Percentiles rank a stretch among this genome's conserved stretches.
phyloP scores from a whole-genome alignment of 192 early-diverging fungal species.

The Backusella westeae region DNA sequence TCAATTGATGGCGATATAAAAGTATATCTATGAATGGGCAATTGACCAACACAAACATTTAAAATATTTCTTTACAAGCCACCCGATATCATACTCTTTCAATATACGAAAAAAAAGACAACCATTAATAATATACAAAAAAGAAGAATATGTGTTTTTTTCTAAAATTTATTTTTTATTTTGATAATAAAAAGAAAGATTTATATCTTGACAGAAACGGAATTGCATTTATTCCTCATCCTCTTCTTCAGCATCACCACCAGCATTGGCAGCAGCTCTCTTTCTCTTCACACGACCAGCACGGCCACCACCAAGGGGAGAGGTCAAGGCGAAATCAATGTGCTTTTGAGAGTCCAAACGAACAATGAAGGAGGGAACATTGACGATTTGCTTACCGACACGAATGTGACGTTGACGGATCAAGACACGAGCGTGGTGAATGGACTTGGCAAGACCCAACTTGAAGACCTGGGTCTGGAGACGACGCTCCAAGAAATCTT shows the following conservation, averaged over 20 bases:
- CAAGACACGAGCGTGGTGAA: conserved; percentile 98
- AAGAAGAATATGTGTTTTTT: too few species aligned
- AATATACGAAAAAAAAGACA: too few species aligned
- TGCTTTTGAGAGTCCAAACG: conserved; percentile 73
- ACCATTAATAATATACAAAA: too few species aligned
- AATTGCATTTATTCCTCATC: conserved; percentile 59
- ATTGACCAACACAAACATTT: too few species aligned
- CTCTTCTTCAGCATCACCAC: conserved; percentile 57
- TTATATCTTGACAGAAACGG: too few species aligned
- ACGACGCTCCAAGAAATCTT: conserved; percentile 98
- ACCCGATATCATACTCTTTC: too few species aligned
- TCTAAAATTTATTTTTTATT: too few species aligned
- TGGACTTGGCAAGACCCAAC: conserved; percentile 95
- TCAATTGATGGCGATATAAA: too few species aligned
- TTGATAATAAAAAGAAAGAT: too few species aligned
- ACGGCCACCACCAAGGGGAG: conserved; percentile 97
- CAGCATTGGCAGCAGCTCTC: conserved; percentile 73
- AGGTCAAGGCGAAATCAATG: conserved; percentile 64
- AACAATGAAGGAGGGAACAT: conserved; percentile 95
- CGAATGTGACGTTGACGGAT: conserved; percentile 99
- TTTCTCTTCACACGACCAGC: conserved; percentile 97
- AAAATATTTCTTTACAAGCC: too few species aligned
- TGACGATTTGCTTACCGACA: conserved; percentile 97
- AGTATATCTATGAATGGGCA: too few species aligned
- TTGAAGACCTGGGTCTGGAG: conserved; percentile 99